A percentile compares a stretch with the other conserved stretches of the same genome.
These are phyloP conservation scores for Pseudonitzschia multistriata DNA, from an alignment of 108 stramenopile genomes.

Conservation along the genomic window DNA sequence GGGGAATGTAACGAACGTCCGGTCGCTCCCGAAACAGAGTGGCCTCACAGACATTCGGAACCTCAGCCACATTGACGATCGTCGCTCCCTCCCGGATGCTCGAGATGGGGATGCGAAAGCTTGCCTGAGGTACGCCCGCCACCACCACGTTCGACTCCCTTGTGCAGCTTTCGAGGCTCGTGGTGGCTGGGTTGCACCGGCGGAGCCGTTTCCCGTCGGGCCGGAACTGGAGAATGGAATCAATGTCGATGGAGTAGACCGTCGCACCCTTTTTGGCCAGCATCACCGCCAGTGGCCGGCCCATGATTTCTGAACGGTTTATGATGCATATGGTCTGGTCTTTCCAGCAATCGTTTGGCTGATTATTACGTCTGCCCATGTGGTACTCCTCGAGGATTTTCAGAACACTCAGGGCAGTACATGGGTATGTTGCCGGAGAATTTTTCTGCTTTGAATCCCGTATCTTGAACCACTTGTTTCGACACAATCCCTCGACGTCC, in stretches of 20 bases:
- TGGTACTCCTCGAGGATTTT: slow-evolving; percentile 77
- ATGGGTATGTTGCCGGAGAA: slow-evolving; percentile 64
- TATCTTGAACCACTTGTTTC: slow-evolving; percentile 22
- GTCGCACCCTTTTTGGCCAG: slow-evolving; percentile 86
- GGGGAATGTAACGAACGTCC: slow-evolving; percentile 74
- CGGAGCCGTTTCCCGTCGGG: slow-evolving; percentile 43
- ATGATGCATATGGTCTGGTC: slow-evolving; percentile 81
- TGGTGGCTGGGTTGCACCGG: slow-evolving; percentile 22
- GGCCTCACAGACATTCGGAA: slow-evolving; percentile 81
- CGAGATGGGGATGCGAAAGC: slow-evolving; percentile 69
- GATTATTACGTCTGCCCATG: background rate
- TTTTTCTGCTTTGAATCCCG: slow-evolving; percentile 10
- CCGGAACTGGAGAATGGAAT: slow-evolving; percentile 71
- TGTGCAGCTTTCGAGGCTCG: slow-evolving; percentile 62
- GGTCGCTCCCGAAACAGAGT: slow-evolving; percentile 42
- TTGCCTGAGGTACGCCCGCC: slow-evolving; percentile 79
- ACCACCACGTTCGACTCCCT: slow-evolving; percentile 70
- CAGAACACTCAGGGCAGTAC: slow-evolving; percentile 87
- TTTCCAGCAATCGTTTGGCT: slow-evolving; percentile 36
- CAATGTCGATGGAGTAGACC: slow-evolving; percentile 87
- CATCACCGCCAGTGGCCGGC: slow-evolving; percentile 90
- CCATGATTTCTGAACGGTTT: slow-evolving; percentile 93
- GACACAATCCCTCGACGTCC: slow-evolving; percentile 91
- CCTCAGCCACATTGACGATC: slow-evolving; percentile 88
- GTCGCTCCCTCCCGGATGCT: slow-evolving; percentile 70